Percentiles rank a stretch among this genome's conserved stretches.
phyloP scores from a whole-genome alignment of 2,329 filamentous ascomycete species.

The Aspergillus quadrilineatus region DNA sequence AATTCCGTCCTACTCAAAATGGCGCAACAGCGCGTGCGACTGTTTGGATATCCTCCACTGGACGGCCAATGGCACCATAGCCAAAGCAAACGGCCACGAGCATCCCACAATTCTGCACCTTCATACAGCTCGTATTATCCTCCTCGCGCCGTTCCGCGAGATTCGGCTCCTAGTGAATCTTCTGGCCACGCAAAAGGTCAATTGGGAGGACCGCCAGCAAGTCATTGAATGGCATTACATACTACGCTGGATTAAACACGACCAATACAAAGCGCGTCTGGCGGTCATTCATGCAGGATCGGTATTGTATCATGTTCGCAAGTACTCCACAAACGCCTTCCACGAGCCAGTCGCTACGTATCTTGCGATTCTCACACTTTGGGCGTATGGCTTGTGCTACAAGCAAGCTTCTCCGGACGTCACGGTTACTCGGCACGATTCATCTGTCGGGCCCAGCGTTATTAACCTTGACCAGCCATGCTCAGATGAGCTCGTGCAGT shows the following conservation, averaged over 20 bases:
- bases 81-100: constrained; percentile 51
- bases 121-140: constrained; percentile 54
- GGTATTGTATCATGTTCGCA: constrained; percentile 53
- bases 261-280: constrained; percentile 58
- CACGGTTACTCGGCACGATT: constrained; percentile 17
- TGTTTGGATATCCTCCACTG: constrained; percentile 59
- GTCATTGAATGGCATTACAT: constrained; percentile 43
- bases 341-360: constrained; percentile 49
- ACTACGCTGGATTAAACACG: constrained; percentile 51
- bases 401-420: constrained; percentile 33
- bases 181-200: constrained; percentile 33
- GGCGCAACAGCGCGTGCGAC: constrained; percentile 46
- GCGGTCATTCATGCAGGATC: constrained; percentile 56
- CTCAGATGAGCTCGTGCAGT: constrained; percentile 59
- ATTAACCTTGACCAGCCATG: constrained; percentile 57
- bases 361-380: constrained; percentile 48
- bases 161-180: constrained; percentile 47
- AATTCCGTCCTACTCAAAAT: constrained; percentile 49
- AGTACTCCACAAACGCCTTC: constrained; percentile 50
- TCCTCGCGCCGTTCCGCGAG: constrained; percentile 51
- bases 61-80: constrained; percentile 55
- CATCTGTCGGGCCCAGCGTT: constrained; percentile 40
- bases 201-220: constrained; percentile 29
- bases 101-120: constrained; percentile 58
- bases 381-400: constrained; percentile 47